Conservation (phyloP, 2,329 filamentous ascomycete species). For the Lachnellula arida region DNA sequence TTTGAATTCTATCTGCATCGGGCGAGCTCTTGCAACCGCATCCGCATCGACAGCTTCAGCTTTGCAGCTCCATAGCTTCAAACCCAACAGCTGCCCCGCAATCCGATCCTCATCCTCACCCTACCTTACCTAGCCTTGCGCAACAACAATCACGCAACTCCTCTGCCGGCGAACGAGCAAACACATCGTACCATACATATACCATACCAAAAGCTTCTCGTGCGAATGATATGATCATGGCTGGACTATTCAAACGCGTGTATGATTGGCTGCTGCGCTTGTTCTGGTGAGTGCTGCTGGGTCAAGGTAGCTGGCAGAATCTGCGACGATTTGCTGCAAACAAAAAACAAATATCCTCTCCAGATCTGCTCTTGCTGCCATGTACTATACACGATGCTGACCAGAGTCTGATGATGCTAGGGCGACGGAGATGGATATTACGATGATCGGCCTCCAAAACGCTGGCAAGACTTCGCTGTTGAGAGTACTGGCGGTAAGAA, state of each 20-base stretch:
- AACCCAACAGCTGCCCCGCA: constrained; percentile 13
- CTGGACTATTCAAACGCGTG: constrained; percentile 84
- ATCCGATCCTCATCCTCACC: constrained; percentile 1
- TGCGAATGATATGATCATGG: constrained; percentile 55
- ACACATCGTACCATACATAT: not conserved
- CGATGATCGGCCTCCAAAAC: constrained; percentile 97
- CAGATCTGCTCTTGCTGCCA: not conserved
- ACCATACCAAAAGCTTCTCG: not conserved
- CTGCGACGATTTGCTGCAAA: constrained; percentile 11
- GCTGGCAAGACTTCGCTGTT: constrained; percentile 95
- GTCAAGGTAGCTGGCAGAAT: constrained; percentile 3
- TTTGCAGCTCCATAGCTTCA: constrained; percentile 10
- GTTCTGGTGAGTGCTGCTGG: constrained; percentile 69
- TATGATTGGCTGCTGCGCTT: constrained; percentile 98
- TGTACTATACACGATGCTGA: constrained; percentile 9
- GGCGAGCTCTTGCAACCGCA: constrained; percentile 1
- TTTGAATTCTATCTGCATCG: constrained; percentile 12
- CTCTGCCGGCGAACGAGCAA: not conserved
- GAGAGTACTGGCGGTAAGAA: constrained; percentile 86
- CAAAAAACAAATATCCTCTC: not conserved
- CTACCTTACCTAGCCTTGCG: constrained; percentile 21
- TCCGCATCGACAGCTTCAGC: not conserved
- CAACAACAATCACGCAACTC: constrained; percentile 18
- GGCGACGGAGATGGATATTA: constrained; percentile 99
- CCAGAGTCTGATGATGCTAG: constrained; percentile 42